phyloP scores from a whole-genome alignment of 371 early-diverging fungal genomes.

The Syncephalis plumigaleata region DNA sequence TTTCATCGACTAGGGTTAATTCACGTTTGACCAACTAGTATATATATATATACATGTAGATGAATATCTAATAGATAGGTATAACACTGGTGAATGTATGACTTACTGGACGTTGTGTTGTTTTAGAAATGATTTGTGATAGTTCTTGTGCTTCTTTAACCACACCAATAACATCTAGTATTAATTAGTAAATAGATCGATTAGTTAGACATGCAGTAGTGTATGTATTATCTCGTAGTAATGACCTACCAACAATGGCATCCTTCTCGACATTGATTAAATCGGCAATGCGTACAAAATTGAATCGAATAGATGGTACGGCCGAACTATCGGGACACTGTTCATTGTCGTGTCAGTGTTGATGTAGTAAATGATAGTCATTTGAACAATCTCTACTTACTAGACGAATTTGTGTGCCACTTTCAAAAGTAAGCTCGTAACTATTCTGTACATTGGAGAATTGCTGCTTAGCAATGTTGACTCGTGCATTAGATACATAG shows the following conservation, averaged over 20 bases:
- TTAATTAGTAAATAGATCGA: background rate
- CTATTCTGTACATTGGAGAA: conserved; percentile 69
- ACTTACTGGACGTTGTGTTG: conserved; percentile 43
- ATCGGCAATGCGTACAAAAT: conserved; percentile 42
- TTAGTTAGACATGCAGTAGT: no score
- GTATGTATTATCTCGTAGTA: background rate
- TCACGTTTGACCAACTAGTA: conserved; percentile 67
- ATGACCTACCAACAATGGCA: conserved; percentile 32
- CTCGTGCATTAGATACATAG: conserved; percentile 61
- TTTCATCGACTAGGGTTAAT: conserved; percentile 62
- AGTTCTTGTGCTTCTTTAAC: conserved; percentile 47
- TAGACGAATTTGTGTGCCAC: conserved; percentile 32
- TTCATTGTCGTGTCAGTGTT: no score
- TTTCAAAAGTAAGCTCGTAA: conserved; percentile 81
- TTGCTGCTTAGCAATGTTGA: conserved; percentile 76
- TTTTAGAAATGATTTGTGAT: conserved; percentile 41
- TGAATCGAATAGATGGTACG: conserved; percentile 49
- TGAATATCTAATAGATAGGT: conserved; percentile 4
- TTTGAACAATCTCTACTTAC: no score
- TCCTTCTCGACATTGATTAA: conserved; percentile 46
- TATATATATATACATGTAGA: no score
- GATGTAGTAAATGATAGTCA: no score
- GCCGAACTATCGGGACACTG: conserved; percentile 2
- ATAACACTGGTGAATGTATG: background rate
- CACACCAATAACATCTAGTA: conserved; percentile 63